Percentiles rank a stretch among this genome's conserved stretches.
Conservation (phyloP, 257 asterid genomes). For the Solanum sejunctum region DNA sequence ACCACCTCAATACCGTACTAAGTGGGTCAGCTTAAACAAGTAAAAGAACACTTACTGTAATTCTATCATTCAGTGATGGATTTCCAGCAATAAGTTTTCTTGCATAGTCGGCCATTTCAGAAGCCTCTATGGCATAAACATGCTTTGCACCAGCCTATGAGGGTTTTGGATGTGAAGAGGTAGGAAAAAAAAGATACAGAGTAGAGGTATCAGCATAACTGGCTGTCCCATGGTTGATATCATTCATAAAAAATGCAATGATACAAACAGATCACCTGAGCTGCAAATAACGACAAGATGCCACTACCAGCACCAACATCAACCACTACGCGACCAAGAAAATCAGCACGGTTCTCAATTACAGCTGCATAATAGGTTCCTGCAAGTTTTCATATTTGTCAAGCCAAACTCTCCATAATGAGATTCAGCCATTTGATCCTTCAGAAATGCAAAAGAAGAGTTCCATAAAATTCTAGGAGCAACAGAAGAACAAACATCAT, state of each 20-base stretch:
- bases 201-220: constrained; percentile 5
- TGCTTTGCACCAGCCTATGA: constrained; percentile 93
- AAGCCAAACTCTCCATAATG: neutral
- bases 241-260: neutral
- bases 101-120: constrained; percentile 97
- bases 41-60: constrained; percentile 50
- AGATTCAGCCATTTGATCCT: neutral
- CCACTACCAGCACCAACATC: constrained; percentile 99
- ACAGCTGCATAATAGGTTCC: constrained; percentile 98
- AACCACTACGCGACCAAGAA: constrained; percentile 71
- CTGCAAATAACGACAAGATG: constrained; percentile 95
- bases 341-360: constrained; percentile 86
- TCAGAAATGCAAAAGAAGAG: neutral
- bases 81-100: constrained; percentile 82
- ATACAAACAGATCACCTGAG: constrained; percentile 53
- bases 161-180: neutral
- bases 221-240: constrained; percentile 5
- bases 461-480: neutral
- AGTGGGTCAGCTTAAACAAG: neutral
- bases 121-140: constrained; percentile 99
- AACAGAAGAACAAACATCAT: neutral
- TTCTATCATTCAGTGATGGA: constrained; percentile 57
- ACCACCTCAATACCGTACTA: neutral
- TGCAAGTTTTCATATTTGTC: constrained; percentile 13
- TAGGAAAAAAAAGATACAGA: neutral